Evolutionary conservation across 345 rosid genomes (phyloP).

Genomic region (Reutealis trisperma): DNA sequence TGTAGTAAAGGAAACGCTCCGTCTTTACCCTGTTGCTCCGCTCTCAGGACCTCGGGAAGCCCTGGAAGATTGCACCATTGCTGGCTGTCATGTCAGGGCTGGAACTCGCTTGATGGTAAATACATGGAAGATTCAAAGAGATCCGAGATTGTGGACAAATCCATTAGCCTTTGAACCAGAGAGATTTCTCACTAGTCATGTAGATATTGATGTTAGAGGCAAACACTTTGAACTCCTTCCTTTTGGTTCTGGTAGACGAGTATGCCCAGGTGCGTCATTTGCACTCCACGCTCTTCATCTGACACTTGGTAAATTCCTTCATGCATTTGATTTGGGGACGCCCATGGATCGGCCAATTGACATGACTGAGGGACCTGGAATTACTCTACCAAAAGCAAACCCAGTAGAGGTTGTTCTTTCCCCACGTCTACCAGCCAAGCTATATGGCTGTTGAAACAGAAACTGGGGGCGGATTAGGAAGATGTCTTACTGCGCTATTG

Average conservation of each 20-base stretch:
- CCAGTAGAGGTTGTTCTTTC: constrained; percentile 19
- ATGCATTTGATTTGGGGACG: constrained; percentile 6
- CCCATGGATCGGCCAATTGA: constrained; percentile 6
- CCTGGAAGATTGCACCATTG: constrained; percentile 47
- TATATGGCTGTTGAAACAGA: background rate
- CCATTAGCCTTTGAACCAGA: constrained; percentile 15
- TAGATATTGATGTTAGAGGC: constrained; percentile 22
- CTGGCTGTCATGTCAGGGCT: constrained; percentile 40
- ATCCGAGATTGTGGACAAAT: constrained; percentile 13
- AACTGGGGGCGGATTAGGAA: too few species aligned
- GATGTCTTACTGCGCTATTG: too few species aligned
- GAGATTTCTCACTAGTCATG: constrained; percentile 27
- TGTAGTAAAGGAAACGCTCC: constrained; percentile 55
- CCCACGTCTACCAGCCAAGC: constrained; percentile 17
- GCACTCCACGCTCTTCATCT: constrained; percentile 8
- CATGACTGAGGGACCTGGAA: constrained; percentile 15
- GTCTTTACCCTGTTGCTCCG: constrained; percentile 58
- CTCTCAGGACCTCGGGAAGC: constrained; percentile 54
- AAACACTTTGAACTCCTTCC: constrained; percentile 24
- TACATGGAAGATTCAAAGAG: constrained; percentile 51
- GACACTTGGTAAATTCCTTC: constrained; percentile 16
- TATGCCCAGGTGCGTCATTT: constrained; percentile 18
- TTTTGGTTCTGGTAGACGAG: constrained; percentile 24
- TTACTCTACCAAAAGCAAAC: constrained; percentile 13
- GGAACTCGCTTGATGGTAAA: constrained; percentile 58